Evolutionary conservation across 2,329 filamentous ascomycete genomes (phyloP), one percentile per base, ranked within the genome.

Genomic region (Penicillium sclerotigenum): DNA sequence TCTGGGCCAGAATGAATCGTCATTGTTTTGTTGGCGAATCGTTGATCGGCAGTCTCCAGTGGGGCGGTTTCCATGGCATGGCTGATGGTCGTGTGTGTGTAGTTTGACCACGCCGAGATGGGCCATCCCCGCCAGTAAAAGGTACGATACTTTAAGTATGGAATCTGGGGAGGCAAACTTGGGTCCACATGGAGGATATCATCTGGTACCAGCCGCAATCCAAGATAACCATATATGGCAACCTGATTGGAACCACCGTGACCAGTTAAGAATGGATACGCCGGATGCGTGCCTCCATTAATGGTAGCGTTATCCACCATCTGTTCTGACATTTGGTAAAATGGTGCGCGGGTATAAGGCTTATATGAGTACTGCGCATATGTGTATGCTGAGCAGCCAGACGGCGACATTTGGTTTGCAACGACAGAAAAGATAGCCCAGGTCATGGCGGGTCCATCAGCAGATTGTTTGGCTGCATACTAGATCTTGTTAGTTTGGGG

Each of bases 321-420:
- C 67, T 90, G 87, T 64, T 90, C 87, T 0, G 85, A 88, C 69
- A 87, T 86, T 61, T 88, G 86, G 71, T 83, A 88, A 79, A 85
- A 89, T 0, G 87, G 87, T 0, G 80, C 83, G 16, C 87, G 79
- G 0, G 81, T 75, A 63, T 90, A 90, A 0, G 87, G 86, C 28
- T 83, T 76, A 29, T 81, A 83, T 0, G 83, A 83, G 59, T 85
- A 84, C 18, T 88, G 77, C 7, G 83, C 80, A 66, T 89, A 89
- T 0, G 86, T 89, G 67, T 84, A 88, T 4, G 83, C 81, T 1
- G 86, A 83, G 68, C 87, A 89, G 2, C 87, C 87, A 2, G 85
- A 87, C 2, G 81, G 82, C 1, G 84, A 85, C 11, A 88, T 77
- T 46, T 83, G 79, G 54, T 86, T 87, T 14, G 87, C 86, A 29